These are phyloP conservation scores for Syzygium oleosum DNA, from an alignment of 345 rosid species.

Conservation along the genomic window DNA sequence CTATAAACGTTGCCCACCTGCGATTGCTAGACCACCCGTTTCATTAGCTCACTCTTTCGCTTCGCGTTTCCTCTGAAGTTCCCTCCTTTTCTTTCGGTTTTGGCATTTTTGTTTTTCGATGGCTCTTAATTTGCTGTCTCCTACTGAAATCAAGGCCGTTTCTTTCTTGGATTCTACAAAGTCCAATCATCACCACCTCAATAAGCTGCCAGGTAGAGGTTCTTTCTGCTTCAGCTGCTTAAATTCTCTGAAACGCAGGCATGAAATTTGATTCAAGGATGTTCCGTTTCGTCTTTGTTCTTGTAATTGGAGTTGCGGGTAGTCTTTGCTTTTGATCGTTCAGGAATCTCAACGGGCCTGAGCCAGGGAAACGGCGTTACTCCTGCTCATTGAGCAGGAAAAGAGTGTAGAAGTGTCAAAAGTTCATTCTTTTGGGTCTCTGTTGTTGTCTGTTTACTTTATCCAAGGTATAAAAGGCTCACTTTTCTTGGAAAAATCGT, in stretches of 20 bases:
- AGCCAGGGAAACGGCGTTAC: neutral
- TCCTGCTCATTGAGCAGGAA: neutral
- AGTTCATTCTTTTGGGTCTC: neutral
- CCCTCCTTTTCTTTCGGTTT: neutral
- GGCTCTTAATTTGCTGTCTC: constrained; percentile 64
- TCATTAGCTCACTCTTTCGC: neutral
- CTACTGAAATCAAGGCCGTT: constrained; percentile 46
- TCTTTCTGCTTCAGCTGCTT: neutral
- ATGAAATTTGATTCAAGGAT: neutral
- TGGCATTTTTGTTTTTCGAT: constrained; percentile 10
- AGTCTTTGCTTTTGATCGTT: neutral
- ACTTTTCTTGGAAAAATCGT: neutral
- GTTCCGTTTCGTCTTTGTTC: neutral
- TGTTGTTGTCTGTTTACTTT: neutral
- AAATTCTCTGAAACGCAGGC: constrained; percentile 3
- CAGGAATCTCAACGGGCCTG: neutral
- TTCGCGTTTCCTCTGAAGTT: neutral
- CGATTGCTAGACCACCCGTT: neutral
- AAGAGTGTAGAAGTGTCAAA: neutral
- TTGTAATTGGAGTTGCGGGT: neutral
- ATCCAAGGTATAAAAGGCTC: neutral
- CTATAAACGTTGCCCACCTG: neutral
- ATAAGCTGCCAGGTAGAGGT: constrained; percentile 50
- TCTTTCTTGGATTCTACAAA: constrained; percentile 60
- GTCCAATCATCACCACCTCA: constrained; percentile 22